A percentile compares a stretch with the other conserved stretches of the same genome.
phyloP scores from a whole-genome alignment of 768 basidiomycete genomes.

The Trametes meyenii region DNA sequence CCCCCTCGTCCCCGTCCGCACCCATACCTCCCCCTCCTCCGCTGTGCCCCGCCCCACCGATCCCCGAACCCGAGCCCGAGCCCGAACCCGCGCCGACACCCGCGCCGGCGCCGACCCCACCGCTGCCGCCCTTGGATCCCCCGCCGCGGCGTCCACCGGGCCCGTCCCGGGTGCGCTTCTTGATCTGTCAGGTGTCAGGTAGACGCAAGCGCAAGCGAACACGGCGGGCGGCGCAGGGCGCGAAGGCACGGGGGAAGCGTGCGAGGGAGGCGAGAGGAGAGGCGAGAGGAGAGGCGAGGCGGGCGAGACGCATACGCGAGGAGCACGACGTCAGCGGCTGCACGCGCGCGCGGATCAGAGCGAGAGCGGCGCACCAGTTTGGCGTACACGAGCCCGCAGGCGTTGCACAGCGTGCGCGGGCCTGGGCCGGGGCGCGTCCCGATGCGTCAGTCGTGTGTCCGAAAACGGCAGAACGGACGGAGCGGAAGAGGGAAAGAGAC shows the following conservation, averaged over 20 bases:
- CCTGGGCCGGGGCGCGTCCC: conserved; percentile 42
- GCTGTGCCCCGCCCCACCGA: background rate
- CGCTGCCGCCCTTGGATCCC: background rate
- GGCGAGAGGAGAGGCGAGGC: background rate
- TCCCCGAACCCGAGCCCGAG: background rate
- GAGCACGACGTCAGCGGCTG: conserved; percentile 2
- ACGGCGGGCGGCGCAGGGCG: background rate
- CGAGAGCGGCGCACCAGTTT: conserved; percentile 61
- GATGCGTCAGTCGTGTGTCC: conserved; percentile 3
- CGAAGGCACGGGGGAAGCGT: background rate
- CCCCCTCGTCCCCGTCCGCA: conserved; percentile 27
- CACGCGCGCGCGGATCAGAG: background rate
- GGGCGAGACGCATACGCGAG: background rate
- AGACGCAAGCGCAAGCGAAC: background rate
- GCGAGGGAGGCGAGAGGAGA: background rate
- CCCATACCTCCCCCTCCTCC: background rate
- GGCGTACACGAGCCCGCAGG: conserved; percentile 85
- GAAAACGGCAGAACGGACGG: conserved; percentile 13
- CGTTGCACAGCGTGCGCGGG: conserved; percentile 83
- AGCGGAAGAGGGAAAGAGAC: background rate
- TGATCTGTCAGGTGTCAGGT: conserved; percentile 25
- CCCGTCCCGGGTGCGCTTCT: conserved; percentile 34
- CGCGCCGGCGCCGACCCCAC: background rate
- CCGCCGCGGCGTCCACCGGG: conserved; percentile 25
- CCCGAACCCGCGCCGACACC: conserved; percentile 3